These are phyloP conservation scores for Quercus variabilis DNA, from an alignment of 306 rosid species.

Conservation along the genomic window DNA sequence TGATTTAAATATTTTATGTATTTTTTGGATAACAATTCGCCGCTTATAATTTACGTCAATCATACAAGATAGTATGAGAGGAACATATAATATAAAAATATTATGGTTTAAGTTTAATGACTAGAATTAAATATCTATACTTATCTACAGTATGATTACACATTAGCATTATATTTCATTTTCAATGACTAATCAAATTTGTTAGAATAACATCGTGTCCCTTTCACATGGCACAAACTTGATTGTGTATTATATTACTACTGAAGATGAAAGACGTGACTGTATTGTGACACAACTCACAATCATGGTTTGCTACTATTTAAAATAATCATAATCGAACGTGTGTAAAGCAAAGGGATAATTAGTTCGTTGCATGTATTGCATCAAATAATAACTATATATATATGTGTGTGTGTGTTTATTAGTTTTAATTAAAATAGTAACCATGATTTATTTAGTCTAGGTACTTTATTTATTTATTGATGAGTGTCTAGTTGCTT, in stretches of 20 bases:
- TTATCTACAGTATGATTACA: neutral
- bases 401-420: no score
- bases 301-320: neutral
- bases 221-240: neutral
- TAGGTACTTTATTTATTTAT: no score
- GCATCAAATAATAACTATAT: no score
- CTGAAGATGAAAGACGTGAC: conserved; percentile 8
- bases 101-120: neutral
- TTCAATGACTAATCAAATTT: conserved; percentile 8
- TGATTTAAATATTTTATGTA: neutral
- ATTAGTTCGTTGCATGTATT: neutral
- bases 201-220: neutral
- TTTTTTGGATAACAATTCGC: neutral
- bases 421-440: no score
- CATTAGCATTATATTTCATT: neutral
- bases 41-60: conserved; percentile 22
- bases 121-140: neutral
- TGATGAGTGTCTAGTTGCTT: no score
- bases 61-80: neutral
- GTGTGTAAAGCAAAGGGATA: neutral
- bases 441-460: no score
- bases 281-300: conserved; percentile 17
- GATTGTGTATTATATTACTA: neutral
- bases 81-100: neutral
- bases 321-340: neutral